phyloP scores from a whole-genome alignment of 2,329 filamentous ascomycete genomes.

The Cytospora leucostoma region DNA sequence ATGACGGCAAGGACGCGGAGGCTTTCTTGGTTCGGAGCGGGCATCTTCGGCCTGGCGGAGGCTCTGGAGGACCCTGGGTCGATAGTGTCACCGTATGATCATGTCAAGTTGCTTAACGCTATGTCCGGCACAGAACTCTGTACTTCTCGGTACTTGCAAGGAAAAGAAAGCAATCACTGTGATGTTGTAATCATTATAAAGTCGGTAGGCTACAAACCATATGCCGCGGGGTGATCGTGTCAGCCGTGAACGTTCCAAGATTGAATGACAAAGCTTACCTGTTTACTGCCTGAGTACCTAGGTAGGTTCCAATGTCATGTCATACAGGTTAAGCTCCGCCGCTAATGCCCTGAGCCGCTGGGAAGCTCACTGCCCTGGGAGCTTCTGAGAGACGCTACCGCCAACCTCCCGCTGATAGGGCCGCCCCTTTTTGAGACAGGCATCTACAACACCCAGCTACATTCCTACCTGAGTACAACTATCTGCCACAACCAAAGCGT shows the following conservation, averaged over 20 bases:
- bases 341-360: neutral
- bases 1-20: slow-evolving; percentile 46
- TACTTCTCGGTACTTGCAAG: slow-evolving; percentile 4
- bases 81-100: slow-evolving; percentile 17
- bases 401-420: neutral
- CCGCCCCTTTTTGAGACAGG: neutral
- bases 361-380: neutral
- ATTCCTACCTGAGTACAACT: neutral
- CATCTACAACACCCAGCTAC: neutral
- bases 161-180: neutral
- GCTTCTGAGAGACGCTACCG: neutral
- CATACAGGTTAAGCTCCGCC: neutral
- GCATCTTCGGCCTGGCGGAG: slow-evolving; percentile 41
- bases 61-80: slow-evolving; percentile 18
- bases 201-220: neutral
- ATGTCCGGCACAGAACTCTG: neutral
- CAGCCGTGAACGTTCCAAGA: neutral
- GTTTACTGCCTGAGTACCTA: too few relatives aligned
- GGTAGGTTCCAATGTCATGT: neutral
- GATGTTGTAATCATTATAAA: neutral
- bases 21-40: slow-evolving; percentile 48
- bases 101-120: slow-evolving; percentile 11
- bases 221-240: neutral
- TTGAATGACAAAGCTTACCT: neutral
- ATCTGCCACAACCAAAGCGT: neutral